Evolutionary conservation across 805 yeast genomes (phyloP).

Genomic region (Komagataella pastoris): DNA sequence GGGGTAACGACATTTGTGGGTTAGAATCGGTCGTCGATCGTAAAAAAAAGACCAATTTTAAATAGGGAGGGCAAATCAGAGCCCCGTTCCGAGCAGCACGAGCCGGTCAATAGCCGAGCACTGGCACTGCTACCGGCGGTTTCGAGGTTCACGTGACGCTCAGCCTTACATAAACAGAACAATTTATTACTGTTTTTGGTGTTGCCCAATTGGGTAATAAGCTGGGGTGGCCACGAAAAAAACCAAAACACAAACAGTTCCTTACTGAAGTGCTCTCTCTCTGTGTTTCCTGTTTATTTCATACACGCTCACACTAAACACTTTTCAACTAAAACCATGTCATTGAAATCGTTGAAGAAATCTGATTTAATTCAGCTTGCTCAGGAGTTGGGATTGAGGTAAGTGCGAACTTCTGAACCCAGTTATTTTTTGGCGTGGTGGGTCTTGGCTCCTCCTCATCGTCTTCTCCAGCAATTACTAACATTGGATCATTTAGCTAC

Average conservation of each 20-base stretch:
- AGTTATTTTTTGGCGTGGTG: neutral
- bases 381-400: neutral
- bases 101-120: neutral
- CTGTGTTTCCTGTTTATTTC: neutral
- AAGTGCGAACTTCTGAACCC: neutral
- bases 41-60: neutral
- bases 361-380: neutral
- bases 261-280: neutral
- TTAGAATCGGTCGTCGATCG: neutral
- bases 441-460: neutral
- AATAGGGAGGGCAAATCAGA: neutral
- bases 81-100: neutral
- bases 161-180: neutral
- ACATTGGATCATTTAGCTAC: neutral
- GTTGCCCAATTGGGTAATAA: neutral
- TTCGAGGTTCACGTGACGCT: neutral
- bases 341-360: neutral
- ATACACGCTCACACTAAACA: neutral
- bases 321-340: neutral
- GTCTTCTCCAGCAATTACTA: neutral
- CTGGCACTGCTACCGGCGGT: neutral
- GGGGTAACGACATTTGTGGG: neutral
- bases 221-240: neutral
- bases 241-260: neutral
- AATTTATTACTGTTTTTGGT: neutral